A percentile compares a stretch with the other conserved stretches of the same genome.
These are phyloP conservation scores for Veloporphyrellus conicus DNA, from an alignment of 1,284 basidiomycete genomes.

Conservation along the genomic window DNA sequence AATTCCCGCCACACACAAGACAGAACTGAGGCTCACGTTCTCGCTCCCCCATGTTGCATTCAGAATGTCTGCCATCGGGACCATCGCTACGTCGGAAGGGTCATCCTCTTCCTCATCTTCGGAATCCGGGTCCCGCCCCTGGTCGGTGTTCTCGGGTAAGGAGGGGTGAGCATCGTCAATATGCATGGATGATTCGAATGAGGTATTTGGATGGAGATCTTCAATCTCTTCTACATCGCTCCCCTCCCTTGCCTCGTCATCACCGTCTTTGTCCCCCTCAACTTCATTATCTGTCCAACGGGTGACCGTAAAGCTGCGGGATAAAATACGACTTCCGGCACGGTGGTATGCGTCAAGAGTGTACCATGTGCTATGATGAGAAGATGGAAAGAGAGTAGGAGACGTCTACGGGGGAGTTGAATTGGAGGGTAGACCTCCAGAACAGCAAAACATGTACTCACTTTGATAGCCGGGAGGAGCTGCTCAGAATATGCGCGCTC, in stretches of 20 bases:
- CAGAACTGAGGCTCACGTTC: slow-evolving; percentile 56
- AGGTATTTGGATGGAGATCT: slow-evolving; percentile 19
- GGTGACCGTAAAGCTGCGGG: slow-evolving; percentile 82
- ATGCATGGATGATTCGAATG: slow-evolving; percentile 46
- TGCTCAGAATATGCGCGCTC: slow-evolving; percentile 70
- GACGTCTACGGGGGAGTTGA: slow-evolving; percentile 47
- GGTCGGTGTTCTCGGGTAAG: slow-evolving; percentile 18
- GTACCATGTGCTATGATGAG: slow-evolving; percentile 51
- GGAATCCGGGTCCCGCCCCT: slow-evolving; percentile 47
- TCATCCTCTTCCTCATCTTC: slow-evolving; percentile 62
- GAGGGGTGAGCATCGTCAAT: slow-evolving; percentile 40
- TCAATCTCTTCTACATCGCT: slow-evolving; percentile 28
- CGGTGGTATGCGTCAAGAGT: slow-evolving; percentile 78
- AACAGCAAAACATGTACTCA: slow-evolving; percentile 31
- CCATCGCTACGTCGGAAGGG: slow-evolving; percentile 80
- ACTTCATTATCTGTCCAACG: slow-evolving; percentile 44
- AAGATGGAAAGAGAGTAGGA: slow-evolving; percentile 64
- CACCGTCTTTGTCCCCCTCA: slow-evolving; percentile 17
- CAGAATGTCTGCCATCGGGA: slow-evolving; percentile 94
- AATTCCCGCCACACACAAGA: neutral
- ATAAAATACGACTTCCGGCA: slow-evolving; percentile 91
- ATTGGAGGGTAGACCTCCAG: neutral
- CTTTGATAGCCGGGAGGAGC: slow-evolving; percentile 63
- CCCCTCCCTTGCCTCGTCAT: slow-evolving; percentile 27
- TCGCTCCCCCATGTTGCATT: slow-evolving; percentile 85